These are phyloP conservation scores for Cicer bijugum DNA, from an alignment of 306 rosid genomes.

Conservation along the genomic window DNA sequence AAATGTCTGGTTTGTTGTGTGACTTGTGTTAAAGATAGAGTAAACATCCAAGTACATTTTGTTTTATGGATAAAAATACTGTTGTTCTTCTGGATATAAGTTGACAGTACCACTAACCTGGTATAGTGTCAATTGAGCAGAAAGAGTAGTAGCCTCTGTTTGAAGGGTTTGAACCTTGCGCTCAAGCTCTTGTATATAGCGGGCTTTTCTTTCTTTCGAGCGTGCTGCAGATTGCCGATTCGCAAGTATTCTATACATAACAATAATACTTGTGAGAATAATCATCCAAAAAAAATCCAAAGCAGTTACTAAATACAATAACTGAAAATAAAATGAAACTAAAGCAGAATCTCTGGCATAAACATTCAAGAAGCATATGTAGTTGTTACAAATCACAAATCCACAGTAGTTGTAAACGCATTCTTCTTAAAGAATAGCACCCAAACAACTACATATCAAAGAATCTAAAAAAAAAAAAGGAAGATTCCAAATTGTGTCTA, in stretches of 20 bases:
- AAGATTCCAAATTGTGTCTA: background rate
- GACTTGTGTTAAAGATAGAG: constrained; percentile 18
- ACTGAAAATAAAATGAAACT: constrained; percentile 2
- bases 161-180: constrained; percentile 98
- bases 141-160: constrained; percentile 98
- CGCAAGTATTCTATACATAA: constrained; percentile 73
- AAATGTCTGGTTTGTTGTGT: constrained; percentile 1
- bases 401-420: constrained; percentile 14
- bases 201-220: constrained; percentile 96
- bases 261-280: constrained; percentile 42
- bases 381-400: constrained; percentile 31
- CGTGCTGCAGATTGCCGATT: constrained; percentile 99
- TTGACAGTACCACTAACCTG: constrained; percentile 67
- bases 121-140: constrained; percentile 92
- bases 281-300: background rate
- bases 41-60: background rate
- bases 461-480: constrained; percentile 1
- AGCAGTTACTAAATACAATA: background rate
- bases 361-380: constrained; percentile 6
- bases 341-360: constrained; percentile 1
- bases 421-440: constrained; percentile 8
- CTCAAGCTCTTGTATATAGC: constrained; percentile 96
- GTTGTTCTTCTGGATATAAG: background rate
- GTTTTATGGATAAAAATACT: background rate
- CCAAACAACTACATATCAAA: background rate